A percentile compares a stretch with the other conserved stretches of the same genome.
These are phyloP conservation scores for Endothia cerciana DNA, from an alignment of 2,329 filamentous ascomycete species.

Conservation along the genomic window DNA sequence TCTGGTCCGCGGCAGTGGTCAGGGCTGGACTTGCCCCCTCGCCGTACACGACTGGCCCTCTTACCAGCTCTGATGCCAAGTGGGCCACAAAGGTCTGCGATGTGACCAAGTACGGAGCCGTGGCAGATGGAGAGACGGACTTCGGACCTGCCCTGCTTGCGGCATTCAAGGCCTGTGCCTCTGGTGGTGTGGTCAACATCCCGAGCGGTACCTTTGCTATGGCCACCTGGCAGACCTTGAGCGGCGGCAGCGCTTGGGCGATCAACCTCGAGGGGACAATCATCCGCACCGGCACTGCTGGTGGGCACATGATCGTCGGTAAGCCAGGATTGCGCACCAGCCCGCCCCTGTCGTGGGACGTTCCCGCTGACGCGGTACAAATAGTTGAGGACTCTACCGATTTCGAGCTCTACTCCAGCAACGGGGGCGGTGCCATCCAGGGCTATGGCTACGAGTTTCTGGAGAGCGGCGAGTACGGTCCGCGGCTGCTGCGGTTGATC, in stretches of 20 bases:
- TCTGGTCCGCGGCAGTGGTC: slow-evolving; percentile 23
- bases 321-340: neutral
- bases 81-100: slow-evolving; percentile 51
- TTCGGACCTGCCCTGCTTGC: slow-evolving; percentile 50
- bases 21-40: slow-evolving; percentile 38
- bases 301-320: slow-evolving; percentile 31
- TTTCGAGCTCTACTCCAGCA: slow-evolving; percentile 50
- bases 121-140: slow-evolving; percentile 55
- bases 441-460: slow-evolving; percentile 53
- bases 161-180: slow-evolving; percentile 55
- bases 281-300: slow-evolving; percentile 29
- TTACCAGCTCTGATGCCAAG: slow-evolving; percentile 47
- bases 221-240: slow-evolving; percentile 28
- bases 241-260: slow-evolving; percentile 25
- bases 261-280: slow-evolving; percentile 47
- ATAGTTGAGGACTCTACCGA: slow-evolving; percentile 37
- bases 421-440: slow-evolving; percentile 50
- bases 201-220: slow-evolving; percentile 31
- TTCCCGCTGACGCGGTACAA: neutral
- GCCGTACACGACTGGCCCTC: slow-evolving; percentile 48
- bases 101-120: slow-evolving; percentile 55
- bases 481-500: slow-evolving; percentile 49
- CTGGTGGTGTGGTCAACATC: slow-evolving; percentile 43
- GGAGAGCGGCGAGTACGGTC: slow-evolving; percentile 39
- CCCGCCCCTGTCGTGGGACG: too few species aligned